Evolutionary conservation across 2,329 filamentous ascomycete species (phyloP).

Genomic region (Fusarium circinatum): DNA sequence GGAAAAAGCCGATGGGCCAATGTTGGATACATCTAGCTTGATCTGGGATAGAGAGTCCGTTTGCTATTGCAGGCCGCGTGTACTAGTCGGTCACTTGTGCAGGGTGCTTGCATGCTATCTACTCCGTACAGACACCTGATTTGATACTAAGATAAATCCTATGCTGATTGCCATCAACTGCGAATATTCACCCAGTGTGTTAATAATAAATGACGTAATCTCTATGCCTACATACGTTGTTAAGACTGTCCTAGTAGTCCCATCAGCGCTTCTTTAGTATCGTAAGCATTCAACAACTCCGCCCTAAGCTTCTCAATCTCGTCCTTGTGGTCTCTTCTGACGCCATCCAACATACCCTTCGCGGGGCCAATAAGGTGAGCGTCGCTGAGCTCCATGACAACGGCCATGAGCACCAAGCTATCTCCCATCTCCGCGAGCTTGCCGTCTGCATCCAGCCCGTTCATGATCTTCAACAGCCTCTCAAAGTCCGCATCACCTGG

Average conservation of each 20-base stretch:
- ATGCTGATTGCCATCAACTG: too few species aligned
- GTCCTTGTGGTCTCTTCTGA: not conserved
- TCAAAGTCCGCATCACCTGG: not conserved
- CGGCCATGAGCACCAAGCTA: constrained; percentile 2
- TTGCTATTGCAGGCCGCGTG: too few species aligned
- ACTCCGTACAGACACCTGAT: too few species aligned
- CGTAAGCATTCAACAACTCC: not conserved
- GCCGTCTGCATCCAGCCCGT: not conserved
- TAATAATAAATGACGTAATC: too few species aligned
- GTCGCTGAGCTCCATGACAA: constrained; percentile 3
- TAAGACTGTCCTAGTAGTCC: too few species aligned
- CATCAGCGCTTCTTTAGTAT: not conserved
- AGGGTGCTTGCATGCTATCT: too few species aligned
- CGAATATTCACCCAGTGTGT: rapidly evolving
- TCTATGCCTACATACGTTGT: too few species aligned
- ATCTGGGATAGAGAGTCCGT: too few species aligned
- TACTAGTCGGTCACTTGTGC: too few species aligned
- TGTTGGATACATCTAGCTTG: too few species aligned
- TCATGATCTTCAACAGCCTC: constrained; percentile 1
- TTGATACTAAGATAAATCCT: too few species aligned
- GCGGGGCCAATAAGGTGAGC: not conserved
- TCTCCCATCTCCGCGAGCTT: not conserved
- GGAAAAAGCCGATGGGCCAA: too few species aligned
- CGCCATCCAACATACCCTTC: not conserved
- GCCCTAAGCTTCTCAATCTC: not conserved